A percentile compares a stretch with the other conserved stretches of the same genome.
These are phyloP conservation scores for Biancaea sappan DNA, from an alignment of 306 rosid species.

Conservation along the genomic window DNA sequence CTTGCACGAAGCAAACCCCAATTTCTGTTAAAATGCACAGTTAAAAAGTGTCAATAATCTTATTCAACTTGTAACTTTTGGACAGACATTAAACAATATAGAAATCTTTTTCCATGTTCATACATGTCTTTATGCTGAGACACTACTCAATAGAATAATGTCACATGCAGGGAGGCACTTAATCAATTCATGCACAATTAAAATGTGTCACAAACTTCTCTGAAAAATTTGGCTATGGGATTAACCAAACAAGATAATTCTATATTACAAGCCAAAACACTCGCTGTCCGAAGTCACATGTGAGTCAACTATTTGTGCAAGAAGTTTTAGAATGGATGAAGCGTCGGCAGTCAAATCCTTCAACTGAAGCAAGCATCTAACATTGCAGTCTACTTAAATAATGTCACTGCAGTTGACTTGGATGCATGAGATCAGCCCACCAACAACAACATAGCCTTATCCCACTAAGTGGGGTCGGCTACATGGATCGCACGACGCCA, in stretches of 20 bases:
- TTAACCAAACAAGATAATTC: neutral
- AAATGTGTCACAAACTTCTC: neutral
- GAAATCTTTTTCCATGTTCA: constrained; percentile 16
- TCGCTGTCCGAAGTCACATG: neutral
- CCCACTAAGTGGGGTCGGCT: too few species aligned
- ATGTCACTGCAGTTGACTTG: neutral
- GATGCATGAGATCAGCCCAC: neutral
- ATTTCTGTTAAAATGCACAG: constrained; percentile 56
- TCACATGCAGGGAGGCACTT: neutral
- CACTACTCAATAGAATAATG: constrained; percentile 12
- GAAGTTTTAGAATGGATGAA: neutral
- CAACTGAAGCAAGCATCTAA: neutral
- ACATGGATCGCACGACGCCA: too few species aligned
- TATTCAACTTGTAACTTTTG: constrained; percentile 19
- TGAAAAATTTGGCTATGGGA: neutral
- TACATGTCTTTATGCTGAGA: constrained; percentile 9
- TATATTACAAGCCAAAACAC: neutral
- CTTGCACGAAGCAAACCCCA: constrained; percentile 96
- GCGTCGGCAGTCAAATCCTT: neutral
- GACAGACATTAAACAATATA: constrained; percentile 8
- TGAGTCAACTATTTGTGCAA: neutral
- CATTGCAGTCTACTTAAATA: neutral
- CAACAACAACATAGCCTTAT: too few species aligned
- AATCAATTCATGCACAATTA: neutral
- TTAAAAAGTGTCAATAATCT: constrained; percentile 1